Base-by-base conservation (phyloP, 2,329 filamentous ascomycete species). In the Fusarium continuum region DNA sequence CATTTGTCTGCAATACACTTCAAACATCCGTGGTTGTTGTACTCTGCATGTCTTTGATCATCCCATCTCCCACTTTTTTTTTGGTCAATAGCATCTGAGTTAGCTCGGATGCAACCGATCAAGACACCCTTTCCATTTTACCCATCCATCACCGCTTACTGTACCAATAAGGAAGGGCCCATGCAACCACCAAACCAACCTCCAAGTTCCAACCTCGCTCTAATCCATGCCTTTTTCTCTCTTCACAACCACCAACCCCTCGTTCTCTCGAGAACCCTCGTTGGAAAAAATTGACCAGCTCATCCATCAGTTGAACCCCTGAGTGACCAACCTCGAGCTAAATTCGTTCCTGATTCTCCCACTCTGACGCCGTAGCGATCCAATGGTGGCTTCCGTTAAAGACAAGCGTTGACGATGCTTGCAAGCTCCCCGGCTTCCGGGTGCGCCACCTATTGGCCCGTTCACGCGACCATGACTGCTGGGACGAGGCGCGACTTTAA, bases 371-470 rank as follows among this genome's bases (percentile, higher is more conserved):
- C 36, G 55, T 68, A 68, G 67, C 55, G 53, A 58, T 43, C 61
- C 51, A 70, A 70, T 70, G 67, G 64, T 47, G 38, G 43, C 45
- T 63, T 55, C 67, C 41, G 25, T 57, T 51, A 32, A 31, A 51
- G 58, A 29, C 56, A 69, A 69, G 67, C 54, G 64, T 57, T 49
- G 44, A 31, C 53, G 50, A 55, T 60, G 44, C 29, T 58, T 40
- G 48, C 51, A 65, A 68, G 61, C 63, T 54, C 59, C 64, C 69
- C 64, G 55, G 62, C 59, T 43, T 38, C 39, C 64, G 59, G 69
- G 19, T 68, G 43, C 16, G 45, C n/a, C 54, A 71, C 69, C 69
- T 52, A 71, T 71, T 71, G 69, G 69, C 50, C 56, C 53, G 38
- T 53, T 43, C 48, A 41, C 32, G 36, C 45, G 46, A 55, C 52